These are phyloP conservation scores for Pythium brachiatum DNA, from an alignment of 352 stramenopile species.

Conservation along the genomic window DNA sequence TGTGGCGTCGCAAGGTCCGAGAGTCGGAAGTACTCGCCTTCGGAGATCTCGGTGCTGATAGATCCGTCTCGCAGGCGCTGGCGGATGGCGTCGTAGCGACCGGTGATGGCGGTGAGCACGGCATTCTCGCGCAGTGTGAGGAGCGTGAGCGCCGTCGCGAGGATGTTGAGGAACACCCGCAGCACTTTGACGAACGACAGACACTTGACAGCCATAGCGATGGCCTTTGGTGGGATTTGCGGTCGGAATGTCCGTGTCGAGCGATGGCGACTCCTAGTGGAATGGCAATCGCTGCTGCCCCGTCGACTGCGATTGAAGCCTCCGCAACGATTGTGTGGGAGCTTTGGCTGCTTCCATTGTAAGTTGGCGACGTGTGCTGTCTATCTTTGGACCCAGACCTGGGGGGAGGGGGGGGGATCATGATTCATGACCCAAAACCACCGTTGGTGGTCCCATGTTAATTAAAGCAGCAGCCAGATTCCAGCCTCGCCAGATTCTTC, in stretches of 20 bases:
- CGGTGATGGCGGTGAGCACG: slow-evolving; percentile 6
- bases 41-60: slow-evolving; percentile 26
- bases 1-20: slow-evolving; percentile 26
- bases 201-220: background rate
- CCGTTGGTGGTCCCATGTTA: no score
- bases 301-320: no score
- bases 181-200: slow-evolving; percentile 2
- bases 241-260: no score
- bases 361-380: no score
- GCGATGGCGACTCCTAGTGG: background rate
- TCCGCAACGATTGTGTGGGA: no score
- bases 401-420: no score
- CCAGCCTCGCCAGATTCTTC: no score
- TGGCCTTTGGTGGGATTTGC: no score
- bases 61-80: slow-evolving; percentile 7
- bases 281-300: background rate
- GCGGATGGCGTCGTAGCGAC: slow-evolving; percentile 18
- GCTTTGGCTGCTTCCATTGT: no score
- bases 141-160: slow-evolving; percentile 19
- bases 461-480: no score
- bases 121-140: slow-evolving; percentile 15
- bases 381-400: no score
- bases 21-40: background rate
- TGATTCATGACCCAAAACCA: no score
- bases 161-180: slow-evolving; percentile 14